phyloP scores from a whole-genome alignment of 345 rosid species.

The Iberis pinnata region DNA sequence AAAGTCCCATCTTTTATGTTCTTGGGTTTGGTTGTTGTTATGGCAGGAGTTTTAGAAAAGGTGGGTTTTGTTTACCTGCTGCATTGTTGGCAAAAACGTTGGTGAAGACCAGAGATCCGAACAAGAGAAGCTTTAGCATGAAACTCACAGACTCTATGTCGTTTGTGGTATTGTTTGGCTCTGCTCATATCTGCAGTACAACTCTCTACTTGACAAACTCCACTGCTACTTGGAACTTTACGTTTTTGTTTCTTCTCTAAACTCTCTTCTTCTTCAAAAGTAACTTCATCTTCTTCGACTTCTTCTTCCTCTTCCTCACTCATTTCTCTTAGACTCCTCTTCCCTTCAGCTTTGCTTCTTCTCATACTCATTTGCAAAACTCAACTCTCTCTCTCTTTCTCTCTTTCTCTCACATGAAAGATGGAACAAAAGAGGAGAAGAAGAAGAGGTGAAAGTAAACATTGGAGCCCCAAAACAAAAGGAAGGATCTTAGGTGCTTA shows the following conservation, averaged over 20 bases:
- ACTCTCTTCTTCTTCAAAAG: constrained; percentile 29
- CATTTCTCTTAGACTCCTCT: constrained; percentile 48
- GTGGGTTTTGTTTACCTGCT: constrained; percentile 52
- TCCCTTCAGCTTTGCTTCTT: constrained; percentile 53
- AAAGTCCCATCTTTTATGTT: neutral
- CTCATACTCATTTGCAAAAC: constrained; percentile 35
- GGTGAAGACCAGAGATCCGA: constrained; percentile 47
- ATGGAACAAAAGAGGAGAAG: constrained; percentile 20
- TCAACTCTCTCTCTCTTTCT: constrained; percentile 8
- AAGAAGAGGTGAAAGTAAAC: constrained; percentile 19
- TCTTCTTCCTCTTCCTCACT: constrained; percentile 56
- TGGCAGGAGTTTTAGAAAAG: neutral
- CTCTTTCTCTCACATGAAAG: constrained; percentile 21
- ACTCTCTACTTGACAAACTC: constrained; percentile 59
- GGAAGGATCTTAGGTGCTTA: constrained; percentile 25
- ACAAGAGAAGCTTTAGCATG: constrained; percentile 73
- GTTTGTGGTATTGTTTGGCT: constrained; percentile 67
- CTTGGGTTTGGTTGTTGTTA: constrained; percentile 1
- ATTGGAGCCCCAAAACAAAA: constrained; percentile 18
- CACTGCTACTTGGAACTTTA: constrained; percentile 26
- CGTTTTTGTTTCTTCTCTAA: constrained; percentile 47
- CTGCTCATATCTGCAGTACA: constrained; percentile 54
- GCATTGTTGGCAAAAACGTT: constrained; percentile 98
- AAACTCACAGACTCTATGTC: constrained; percentile 84
- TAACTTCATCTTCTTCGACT: constrained; percentile 11